Evolutionary conservation across 148 eudicot genomes (phyloP).

Genomic region (Pouteria glomerata): DNA sequence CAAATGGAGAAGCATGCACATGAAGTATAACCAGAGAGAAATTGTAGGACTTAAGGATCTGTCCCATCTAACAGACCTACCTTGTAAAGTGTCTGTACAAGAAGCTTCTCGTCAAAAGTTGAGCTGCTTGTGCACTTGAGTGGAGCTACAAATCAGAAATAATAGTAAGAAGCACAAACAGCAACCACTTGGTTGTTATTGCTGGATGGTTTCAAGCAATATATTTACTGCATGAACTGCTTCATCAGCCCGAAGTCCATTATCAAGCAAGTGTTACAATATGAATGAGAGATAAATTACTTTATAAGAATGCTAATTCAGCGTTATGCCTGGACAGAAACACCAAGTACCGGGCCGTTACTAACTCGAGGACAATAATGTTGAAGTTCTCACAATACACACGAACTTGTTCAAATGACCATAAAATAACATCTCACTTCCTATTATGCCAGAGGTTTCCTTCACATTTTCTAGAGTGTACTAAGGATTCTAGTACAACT

Average conservation of each 20-base stretch:
- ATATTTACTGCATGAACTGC: neutral
- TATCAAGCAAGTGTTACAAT: neutral
- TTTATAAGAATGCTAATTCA: constrained; percentile 2
- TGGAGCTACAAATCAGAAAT: constrained; percentile 42
- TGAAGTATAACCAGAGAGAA: neutral
- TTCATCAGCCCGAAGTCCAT: constrained; percentile 6
- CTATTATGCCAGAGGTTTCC: neutral
- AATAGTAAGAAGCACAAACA: neutral
- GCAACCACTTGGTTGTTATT: neutral
- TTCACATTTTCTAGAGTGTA: too few relatives aligned
- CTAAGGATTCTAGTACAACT: neutral
- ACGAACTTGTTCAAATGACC: too few relatives aligned
- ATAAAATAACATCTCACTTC: neutral
- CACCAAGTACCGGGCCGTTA: neutral
- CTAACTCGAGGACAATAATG: too few relatives aligned
- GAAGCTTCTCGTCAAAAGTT: constrained; percentile 86
- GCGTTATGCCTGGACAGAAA: neutral
- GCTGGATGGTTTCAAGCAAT: neutral
- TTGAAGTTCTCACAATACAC: neutral
- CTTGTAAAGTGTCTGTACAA: constrained; percentile 88
- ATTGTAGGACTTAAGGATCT: neutral
- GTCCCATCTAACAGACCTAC: constrained; percentile 31
- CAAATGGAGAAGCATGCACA: neutral
- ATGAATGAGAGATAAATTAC: neutral
- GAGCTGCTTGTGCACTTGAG: constrained; percentile 77